These are phyloP conservation scores for Melampsora larici-populina DNA, from an alignment of 1,284 basidiomycete genomes.

Conservation along the genomic window DNA sequence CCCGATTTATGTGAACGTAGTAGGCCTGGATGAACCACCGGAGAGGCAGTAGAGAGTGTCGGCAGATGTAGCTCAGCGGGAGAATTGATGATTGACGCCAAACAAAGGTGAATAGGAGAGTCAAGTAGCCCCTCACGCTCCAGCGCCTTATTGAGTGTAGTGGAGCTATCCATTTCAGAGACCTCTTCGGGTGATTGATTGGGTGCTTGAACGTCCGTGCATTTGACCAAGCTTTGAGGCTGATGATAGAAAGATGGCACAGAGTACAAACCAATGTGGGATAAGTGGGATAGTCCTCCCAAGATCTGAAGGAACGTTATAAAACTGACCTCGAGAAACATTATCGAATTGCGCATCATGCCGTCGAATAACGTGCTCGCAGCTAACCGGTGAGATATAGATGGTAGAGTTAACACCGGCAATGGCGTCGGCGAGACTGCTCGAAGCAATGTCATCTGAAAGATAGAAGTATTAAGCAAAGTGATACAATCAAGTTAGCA, in stretches of 20 bases:
- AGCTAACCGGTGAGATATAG: background rate
- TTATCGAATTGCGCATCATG: background rate
- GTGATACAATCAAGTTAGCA: background rate
- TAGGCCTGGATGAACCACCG: background rate
- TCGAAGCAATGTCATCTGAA: background rate
- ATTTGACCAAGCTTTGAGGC: background rate
- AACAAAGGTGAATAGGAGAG: background rate
- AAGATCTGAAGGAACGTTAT: background rate
- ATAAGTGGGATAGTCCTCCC: background rate
- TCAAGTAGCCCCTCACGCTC: background rate
- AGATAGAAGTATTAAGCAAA: background rate
- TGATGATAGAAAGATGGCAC: background rate
- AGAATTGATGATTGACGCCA: background rate
- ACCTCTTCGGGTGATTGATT: too few species aligned
- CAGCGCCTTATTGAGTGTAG: background rate
- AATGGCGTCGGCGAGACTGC: background rate
- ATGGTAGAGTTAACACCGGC: background rate
- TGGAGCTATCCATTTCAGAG: background rate
- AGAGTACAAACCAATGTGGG: background rate
- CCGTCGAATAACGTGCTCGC: background rate
- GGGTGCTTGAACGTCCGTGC: background rate
- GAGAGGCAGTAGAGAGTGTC: background rate
- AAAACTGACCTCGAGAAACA: background rate
- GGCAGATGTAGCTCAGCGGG: background rate
- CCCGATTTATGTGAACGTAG: background rate